phyloP scores from a whole-genome alignment of 768 basidiomycete genomes.

The Russula sp. region DNA sequence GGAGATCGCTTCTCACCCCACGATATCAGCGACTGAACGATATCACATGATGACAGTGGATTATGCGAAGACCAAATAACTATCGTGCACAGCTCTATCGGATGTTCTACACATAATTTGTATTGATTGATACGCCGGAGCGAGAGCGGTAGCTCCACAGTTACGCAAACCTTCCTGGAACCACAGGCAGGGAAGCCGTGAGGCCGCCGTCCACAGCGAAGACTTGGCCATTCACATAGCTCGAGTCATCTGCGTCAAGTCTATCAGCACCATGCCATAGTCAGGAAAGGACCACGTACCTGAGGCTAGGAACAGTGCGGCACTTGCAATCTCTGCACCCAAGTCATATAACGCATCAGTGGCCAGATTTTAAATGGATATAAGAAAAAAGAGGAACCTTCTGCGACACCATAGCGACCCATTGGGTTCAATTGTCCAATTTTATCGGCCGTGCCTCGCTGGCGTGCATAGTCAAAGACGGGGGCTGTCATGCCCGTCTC shows the following conservation, averaged over 20 bases:
- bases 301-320: constrained; percentile 80
- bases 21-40: too few species aligned
- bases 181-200: constrained; percentile 70
- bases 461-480: constrained; percentile 74
- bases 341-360: background rate
- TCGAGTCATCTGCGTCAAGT: constrained; percentile 61
- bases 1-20: background rate
- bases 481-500: constrained; percentile 85
- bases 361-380: background rate
- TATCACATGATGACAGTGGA: background rate
- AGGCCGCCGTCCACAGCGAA: constrained; percentile 85
- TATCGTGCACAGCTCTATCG: background rate
- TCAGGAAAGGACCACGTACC: constrained; percentile 39
- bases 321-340: constrained; percentile 73
- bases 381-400: constrained; percentile 45
- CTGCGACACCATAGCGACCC: constrained; percentile 73
- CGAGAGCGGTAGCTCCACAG: background rate
- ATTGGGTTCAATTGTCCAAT: constrained; percentile 82
- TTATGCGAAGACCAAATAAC: background rate
- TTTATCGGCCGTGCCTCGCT: constrained; percentile 65
- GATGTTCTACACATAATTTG: background rate
- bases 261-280: background rate
- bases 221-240: constrained; percentile 89
- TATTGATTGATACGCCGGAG: too few species aligned
- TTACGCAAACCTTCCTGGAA: constrained; percentile 67